Conservation (phyloP, 1,284 basidiomycete species). For the Ganoderma leucocontextum region DNA sequence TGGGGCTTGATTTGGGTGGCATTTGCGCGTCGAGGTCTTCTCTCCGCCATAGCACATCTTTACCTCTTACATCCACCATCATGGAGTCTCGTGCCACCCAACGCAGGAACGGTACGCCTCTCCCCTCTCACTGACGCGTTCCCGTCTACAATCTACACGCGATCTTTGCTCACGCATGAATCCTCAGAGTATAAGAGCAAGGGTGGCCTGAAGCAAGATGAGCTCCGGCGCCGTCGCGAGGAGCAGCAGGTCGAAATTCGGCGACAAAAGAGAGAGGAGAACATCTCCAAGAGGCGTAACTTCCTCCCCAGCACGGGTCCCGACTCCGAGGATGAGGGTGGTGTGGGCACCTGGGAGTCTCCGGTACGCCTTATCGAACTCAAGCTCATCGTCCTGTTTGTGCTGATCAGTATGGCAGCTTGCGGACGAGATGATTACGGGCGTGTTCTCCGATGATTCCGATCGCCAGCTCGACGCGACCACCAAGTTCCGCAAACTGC, state of each 20-base stretch:
- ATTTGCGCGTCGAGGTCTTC: constrained; percentile 40
- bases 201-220: constrained; percentile 84
- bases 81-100: constrained; percentile 45
- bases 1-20: constrained; percentile 24
- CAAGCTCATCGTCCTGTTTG: constrained; percentile 25
- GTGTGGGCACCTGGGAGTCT: constrained; percentile 76
- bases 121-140: constrained; percentile 14
- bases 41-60: constrained; percentile 32
- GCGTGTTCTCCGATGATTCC: constrained; percentile 91
- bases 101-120: constrained; percentile 68
- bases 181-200: constrained; percentile 77
- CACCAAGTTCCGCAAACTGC: constrained; percentile 95
- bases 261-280: constrained; percentile 95
- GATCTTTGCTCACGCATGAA: constrained; percentile 42
- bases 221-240: constrained; percentile 92
- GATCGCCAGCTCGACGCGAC: constrained; percentile 96
- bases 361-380: constrained; percentile 59
- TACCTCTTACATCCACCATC: constrained; percentile 36
- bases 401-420: constrained; percentile 57
- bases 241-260: constrained; percentile 98
- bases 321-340: constrained; percentile 90
- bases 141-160: constrained; percentile 9
- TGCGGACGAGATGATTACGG: constrained; percentile 91
- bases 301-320: constrained; percentile 76
- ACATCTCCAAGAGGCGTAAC: constrained; percentile 95